Evolutionary conservation across 1,139 yeast genomes (phyloP).

Genomic region (Yamadazyma sp.): DNA sequence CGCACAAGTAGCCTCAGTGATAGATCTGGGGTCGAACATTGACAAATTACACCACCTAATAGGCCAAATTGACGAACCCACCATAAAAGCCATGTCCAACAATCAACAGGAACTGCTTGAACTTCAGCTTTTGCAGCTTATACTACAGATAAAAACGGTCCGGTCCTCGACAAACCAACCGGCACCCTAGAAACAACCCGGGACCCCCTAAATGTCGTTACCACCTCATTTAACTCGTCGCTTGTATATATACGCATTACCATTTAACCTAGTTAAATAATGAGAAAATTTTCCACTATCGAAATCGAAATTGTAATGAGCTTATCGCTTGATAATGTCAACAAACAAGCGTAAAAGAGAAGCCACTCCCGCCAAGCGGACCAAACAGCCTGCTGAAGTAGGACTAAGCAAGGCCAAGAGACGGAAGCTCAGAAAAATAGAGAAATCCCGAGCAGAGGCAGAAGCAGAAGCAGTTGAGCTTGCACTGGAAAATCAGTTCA

Average conservation of each 20-base stretch:
- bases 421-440: conserved; percentile 19
- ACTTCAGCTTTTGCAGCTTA: conserved; percentile 23
- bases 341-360: conserved; percentile 16
- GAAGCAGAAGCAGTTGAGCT: conserved; percentile 3
- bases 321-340: neutral
- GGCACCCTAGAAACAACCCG: no score
- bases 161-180: no score
- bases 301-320: neutral
- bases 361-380: neutral
- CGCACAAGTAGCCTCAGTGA: neutral
- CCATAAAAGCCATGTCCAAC: conserved; percentile 18
- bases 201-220: no score
- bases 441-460: conserved; percentile 7
- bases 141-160: conserved; percentile 2
- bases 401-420: conserved; percentile 17
- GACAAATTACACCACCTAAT: conserved; percentile 1
- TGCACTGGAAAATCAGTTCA: conserved; percentile 20
- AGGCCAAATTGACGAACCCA: conserved; percentile 13
- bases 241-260: no score
- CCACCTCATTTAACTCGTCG: no score
- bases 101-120: conserved; percentile 28
- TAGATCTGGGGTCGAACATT: neutral
- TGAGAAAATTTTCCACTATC: neutral
- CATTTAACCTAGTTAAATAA: no score
- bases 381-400: conserved; percentile 5